Base-by-base conservation (phyloP, 2,329 filamentous ascomycete species). In the Pestalotiopsis sp. region DNA sequence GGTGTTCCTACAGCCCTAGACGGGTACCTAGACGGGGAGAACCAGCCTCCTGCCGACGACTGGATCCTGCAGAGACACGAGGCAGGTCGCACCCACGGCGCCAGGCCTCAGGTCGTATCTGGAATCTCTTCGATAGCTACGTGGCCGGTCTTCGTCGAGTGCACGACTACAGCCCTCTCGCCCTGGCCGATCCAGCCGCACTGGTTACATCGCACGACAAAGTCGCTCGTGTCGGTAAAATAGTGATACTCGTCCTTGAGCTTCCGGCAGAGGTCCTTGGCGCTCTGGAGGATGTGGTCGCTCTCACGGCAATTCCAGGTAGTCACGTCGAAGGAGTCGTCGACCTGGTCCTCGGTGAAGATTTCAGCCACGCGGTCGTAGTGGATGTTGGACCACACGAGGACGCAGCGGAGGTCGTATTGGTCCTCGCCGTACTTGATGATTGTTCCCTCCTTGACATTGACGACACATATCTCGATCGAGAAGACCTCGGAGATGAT, bases 321-420 rank as follows among this genome's bases (percentile, higher is more conserved):
- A 5, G 86, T 84, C 60, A 91, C 88, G 77, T 98, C 95, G 71
- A 91, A 88, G 31, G 96, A 92, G 0, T 93, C 85, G 59, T 83
- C 85, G 73, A 85, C 84, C 3, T 88, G 89, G 72, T 81, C 86
- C 71, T 85, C 87, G 25, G 85, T 90, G 52, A 87, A 89, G 20
- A 90, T 91, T 72, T 97, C 89, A 0, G 93, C 94, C 69, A 98
- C 91, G 6, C 93, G 91, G 80, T 98, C 95, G 81, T 98, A 98
- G 79, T 98, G 95, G 64, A 98, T 96, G 2, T 94, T 94, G 0
- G 92, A 95, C 80, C 97, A 98, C 0, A 97, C 91, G 27, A 98
- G 83, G 31, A 97, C 90, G 75, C 93, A 95, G 6, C 93, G 87
- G 56, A 86, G 62, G 68, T 71, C 88, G 41, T 83, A 79, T 66